Conservation (phyloP, 2,329 filamentous ascomycete genomes). For the Coniochaeta prunicola region DNA sequence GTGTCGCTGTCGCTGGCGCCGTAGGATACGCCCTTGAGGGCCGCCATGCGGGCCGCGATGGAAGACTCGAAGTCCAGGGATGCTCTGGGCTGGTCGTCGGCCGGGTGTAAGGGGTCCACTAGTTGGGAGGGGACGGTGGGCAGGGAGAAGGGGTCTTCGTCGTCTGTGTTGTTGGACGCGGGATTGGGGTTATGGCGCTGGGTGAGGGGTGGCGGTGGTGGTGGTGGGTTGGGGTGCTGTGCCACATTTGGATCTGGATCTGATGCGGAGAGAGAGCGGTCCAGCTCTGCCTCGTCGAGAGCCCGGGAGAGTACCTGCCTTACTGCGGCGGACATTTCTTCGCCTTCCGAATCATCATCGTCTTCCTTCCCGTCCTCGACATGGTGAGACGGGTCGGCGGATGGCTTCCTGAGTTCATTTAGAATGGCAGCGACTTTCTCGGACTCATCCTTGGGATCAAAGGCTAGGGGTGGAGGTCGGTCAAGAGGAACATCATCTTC, state of each 20-base stretch:
- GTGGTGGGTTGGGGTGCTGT: background rate
- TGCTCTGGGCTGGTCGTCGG: slow-evolving; percentile 5
- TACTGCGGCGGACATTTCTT: slow-evolving; percentile 36
- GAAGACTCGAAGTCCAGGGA: slow-evolving; percentile 30
- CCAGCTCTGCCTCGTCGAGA: slow-evolving; percentile 36
- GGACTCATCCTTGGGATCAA: slow-evolving; percentile 19
- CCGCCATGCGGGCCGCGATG: slow-evolving; percentile 45
- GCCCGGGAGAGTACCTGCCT: slow-evolving; percentile 37
- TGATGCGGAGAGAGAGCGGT: slow-evolving; percentile 10
- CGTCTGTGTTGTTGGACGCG: background rate
- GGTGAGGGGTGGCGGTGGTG: background rate
- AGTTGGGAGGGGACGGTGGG: slow-evolving; percentile 39
- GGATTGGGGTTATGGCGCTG: background rate
- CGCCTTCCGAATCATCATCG: slow-evolving; percentile 40
- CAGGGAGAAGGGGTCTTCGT: slow-evolving; percentile 25
- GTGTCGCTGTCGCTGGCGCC: slow-evolving; percentile 21
- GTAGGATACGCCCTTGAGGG: slow-evolving; percentile 31
- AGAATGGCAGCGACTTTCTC: slow-evolving; percentile 24
- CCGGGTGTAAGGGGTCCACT: slow-evolving; percentile 29
- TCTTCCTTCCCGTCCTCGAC: slow-evolving; percentile 8
- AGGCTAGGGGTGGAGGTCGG: slow-evolving; percentile 2
- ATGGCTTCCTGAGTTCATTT: slow-evolving; percentile 18
- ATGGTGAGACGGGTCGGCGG: background rate
- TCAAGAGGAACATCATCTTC: slow-evolving; percentile 19
- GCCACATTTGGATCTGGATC: background rate